Conservation (phyloP, 768 basidiomycete species). For the Lactifluus pinguis region DNA sequence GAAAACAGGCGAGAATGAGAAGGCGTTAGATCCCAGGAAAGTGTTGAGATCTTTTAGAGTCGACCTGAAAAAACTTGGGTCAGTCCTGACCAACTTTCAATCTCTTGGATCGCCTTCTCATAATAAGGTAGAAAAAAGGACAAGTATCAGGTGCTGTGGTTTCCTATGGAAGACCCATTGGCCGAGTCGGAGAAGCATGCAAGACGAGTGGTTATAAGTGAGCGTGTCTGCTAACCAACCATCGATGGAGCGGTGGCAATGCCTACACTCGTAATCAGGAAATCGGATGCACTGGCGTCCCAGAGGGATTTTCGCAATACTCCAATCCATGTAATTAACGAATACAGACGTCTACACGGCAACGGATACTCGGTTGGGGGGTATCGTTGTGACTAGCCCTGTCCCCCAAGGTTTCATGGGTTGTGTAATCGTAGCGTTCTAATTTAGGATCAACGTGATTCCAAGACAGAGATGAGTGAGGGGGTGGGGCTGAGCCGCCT, state of each 20-base stretch:
- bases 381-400: too few relatives aligned
- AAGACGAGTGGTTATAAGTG: constrained; percentile 48
- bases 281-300: neutral
- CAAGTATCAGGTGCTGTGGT: constrained; percentile 78
- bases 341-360: neutral
- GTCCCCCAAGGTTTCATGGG: too few relatives aligned
- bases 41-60: constrained; percentile 45
- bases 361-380: too few relatives aligned
- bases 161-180: constrained; percentile 61
- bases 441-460: too few relatives aligned
- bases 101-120: constrained; percentile 9
- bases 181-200: constrained; percentile 39
- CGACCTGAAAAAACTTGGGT: constrained; percentile 35
- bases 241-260: neutral
- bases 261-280: neutral
- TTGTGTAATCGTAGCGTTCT: too few relatives aligned
- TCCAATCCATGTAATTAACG: neutral
- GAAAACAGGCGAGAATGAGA: neutral
- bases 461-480: too few relatives aligned
- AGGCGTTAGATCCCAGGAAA: constrained; percentile 25
- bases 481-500: too few relatives aligned
- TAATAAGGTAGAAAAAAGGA: constrained; percentile 36
- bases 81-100: constrained; percentile 19
- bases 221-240: constrained; percentile 23
- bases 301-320: neutral